Evolutionary conservation across 805 yeast species (phyloP).

Genomic region (Torulaspora microellipsoides): DNA sequence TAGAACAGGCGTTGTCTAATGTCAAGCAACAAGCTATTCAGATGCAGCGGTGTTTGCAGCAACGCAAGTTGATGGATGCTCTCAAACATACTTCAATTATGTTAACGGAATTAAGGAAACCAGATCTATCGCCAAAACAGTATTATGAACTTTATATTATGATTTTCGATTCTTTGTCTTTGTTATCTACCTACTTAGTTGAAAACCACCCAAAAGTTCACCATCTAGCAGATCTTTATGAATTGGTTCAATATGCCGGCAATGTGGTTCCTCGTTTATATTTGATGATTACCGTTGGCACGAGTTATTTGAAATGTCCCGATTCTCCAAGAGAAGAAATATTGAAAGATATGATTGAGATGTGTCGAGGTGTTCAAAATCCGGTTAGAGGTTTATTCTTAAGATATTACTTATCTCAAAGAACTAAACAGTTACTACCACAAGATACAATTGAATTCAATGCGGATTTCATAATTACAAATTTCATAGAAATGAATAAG

Average conservation of each 20-base stretch:
- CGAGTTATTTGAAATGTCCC: slow-evolving; percentile 72
- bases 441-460: slow-evolving; percentile 22
- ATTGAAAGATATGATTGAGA: slow-evolving; percentile 93
- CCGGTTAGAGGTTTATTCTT: slow-evolving; percentile 89
- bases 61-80: slow-evolving; percentile 76
- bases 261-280: slow-evolving; percentile 89
- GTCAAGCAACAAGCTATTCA: slow-evolving; percentile 67
- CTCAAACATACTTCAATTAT: slow-evolving; percentile 80
- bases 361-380: slow-evolving; percentile 95
- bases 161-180: slow-evolving; percentile 75
- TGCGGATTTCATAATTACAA: slow-evolving; percentile 72
- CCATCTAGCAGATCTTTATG: slow-evolving; percentile 80
- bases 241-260: slow-evolving; percentile 91
- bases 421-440: slow-evolving; percentile 52
- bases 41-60: slow-evolving; percentile 72
- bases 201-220: slow-evolving; percentile 67
- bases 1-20: slow-evolving; percentile 26
- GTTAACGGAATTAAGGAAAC: slow-evolving; percentile 75
- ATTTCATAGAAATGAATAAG: slow-evolving; percentile 96
- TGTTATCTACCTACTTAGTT: slow-evolving; percentile 58
- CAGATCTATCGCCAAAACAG: slow-evolving; percentile 74
- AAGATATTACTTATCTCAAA: slow-evolving; percentile 82
- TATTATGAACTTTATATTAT: slow-evolving; percentile 88
- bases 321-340: slow-evolving; percentile 82
- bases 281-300: slow-evolving; percentile 92